Evolutionary conservation across 129 eudicot genomes (phyloP).

Genomic region (Escallonia rubra): DNA sequence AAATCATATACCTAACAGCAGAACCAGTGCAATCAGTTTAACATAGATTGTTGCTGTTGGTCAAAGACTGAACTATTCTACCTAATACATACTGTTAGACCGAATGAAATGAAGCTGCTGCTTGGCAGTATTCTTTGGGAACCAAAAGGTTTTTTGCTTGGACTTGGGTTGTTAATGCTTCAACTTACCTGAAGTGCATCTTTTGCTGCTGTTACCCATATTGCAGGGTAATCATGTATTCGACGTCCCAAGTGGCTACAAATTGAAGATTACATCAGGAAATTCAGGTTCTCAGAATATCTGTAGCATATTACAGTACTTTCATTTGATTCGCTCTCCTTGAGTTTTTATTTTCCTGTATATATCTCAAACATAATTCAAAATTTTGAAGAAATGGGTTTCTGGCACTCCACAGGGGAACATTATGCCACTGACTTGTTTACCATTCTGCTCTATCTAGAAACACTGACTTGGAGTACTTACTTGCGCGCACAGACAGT

Average conservation of each 20-base stretch:
- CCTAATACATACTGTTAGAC: background rate
- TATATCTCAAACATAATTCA: background rate
- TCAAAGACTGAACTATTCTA: background rate
- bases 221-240: conserved; percentile 93
- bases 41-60: too few relatives aligned
- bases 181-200: background rate
- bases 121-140: too few relatives aligned
- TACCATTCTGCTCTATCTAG: too few relatives aligned
- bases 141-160: too few relatives aligned
- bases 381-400: background rate
- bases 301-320: conserved; percentile 5
- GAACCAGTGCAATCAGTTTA: background rate
- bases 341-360: background rate
- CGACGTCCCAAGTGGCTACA: conserved; percentile 94
- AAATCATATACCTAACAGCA: background rate
- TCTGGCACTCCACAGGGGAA: too few relatives aligned
- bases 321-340: background rate
- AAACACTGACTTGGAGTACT: too few relatives aligned
- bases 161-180: too few relatives aligned
- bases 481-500: too few relatives aligned
- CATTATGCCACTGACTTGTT: too few relatives aligned
- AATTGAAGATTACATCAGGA: conserved; percentile 64
- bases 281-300: conserved; percentile 49
- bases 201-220: conserved; percentile 6
- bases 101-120: too few relatives aligned